Evolutionary conservation across 2,329 filamentous ascomycete genomes (phyloP).

Genomic region (Pseudonectria foliicola): DNA sequence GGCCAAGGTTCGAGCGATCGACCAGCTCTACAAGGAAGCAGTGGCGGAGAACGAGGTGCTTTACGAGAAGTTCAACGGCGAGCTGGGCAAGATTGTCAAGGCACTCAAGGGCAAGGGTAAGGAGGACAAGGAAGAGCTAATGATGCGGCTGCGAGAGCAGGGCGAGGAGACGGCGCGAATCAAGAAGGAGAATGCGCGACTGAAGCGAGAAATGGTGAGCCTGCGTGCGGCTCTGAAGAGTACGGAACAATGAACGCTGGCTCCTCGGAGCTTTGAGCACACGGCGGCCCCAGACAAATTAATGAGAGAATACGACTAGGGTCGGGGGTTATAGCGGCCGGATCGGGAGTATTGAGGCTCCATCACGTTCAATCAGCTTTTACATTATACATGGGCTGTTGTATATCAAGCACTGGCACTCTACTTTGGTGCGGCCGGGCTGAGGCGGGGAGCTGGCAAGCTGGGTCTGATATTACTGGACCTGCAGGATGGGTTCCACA

Average conservation of each 20-base stretch:
- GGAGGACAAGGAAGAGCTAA: slow-evolving; percentile 72
- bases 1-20: slow-evolving; percentile 70
- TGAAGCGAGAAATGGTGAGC: slow-evolving; percentile 77
- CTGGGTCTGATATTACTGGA: too few species aligned
- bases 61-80: slow-evolving; percentile 88
- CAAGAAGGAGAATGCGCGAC: slow-evolving; percentile 77
- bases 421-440: too few species aligned
- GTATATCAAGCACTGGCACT: too few species aligned
- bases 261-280: too few species aligned
- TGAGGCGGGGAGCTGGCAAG: too few species aligned
- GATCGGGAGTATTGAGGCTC: too few species aligned
- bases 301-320: not conserved
- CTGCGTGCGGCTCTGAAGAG: slow-evolving; percentile 50
- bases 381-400: too few species aligned
- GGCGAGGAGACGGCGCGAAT: slow-evolving; percentile 70
- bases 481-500: too few species aligned
- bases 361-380: too few species aligned
- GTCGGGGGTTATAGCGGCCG: not conserved
- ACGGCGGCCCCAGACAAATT: too few species aligned
- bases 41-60: slow-evolving; percentile 88
- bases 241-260: slow-evolving; percentile 25
- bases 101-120: slow-evolving; percentile 65
- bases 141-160: slow-evolving; percentile 61
- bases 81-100: slow-evolving; percentile 74
- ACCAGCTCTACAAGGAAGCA: slow-evolving; percentile 81